A percentile compares a stretch with the other conserved stretches of the same genome.
Evolutionary conservation across 2,329 filamentous ascomycete genomes (phyloP).

Genomic region (Juglanconis sp.): DNA sequence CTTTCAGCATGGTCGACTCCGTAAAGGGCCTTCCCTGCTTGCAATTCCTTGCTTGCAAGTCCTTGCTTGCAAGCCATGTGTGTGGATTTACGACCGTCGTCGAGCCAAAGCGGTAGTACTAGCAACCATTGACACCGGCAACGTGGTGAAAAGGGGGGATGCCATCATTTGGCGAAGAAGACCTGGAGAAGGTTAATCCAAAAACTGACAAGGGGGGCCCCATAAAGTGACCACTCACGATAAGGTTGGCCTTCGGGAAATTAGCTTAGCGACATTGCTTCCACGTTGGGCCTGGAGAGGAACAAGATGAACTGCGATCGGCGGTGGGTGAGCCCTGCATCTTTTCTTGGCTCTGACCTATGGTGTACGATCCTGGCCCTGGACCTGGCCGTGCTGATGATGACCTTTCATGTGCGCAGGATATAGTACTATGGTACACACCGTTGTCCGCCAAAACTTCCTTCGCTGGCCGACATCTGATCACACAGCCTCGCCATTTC

Average conservation of each 20-base stretch:
- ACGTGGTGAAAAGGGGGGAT: background rate
- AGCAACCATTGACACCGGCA: background rate
- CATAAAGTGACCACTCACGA: slow-evolving; percentile 1
- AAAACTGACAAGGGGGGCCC: background rate
- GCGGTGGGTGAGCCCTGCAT: background rate
- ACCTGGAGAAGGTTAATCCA: background rate
- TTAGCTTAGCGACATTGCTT: slow-evolving; percentile 6
- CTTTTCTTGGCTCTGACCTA: background rate
- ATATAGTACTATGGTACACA: background rate
- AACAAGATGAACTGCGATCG: background rate
- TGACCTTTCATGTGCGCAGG: background rate
- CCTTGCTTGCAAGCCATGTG: background rate
- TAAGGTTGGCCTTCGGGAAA: slow-evolving; percentile 12
- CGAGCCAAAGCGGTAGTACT: background rate
- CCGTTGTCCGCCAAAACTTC: no score
- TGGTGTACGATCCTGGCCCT: background rate
- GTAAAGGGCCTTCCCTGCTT: background rate
- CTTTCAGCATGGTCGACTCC: background rate
- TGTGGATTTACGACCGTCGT: background rate
- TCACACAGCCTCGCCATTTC: background rate
- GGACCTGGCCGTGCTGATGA: background rate
- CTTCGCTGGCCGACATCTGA: background rate
- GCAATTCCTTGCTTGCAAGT: no score
- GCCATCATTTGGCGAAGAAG: background rate
- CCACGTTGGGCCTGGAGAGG: background rate